These are phyloP conservation scores for Apiosordaria backusii DNA, from an alignment of 495 filamentous ascomycete species.

Conservation along the genomic window DNA sequence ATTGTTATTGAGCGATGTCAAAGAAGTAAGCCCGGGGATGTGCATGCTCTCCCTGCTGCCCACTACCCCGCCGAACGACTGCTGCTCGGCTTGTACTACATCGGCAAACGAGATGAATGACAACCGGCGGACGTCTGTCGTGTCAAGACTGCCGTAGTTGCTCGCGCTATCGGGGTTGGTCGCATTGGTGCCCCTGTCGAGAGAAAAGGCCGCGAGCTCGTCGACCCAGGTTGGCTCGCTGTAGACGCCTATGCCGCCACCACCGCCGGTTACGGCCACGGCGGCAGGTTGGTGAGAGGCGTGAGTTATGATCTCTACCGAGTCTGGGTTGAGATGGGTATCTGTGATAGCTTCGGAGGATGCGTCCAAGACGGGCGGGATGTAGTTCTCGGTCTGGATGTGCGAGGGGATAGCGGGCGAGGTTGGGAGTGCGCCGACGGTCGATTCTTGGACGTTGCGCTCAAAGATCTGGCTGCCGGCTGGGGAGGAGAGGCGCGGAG, in stretches of 20 bases:
- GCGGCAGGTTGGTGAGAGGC: slow-evolving; percentile 74
- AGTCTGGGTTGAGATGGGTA: slow-evolving; percentile 67
- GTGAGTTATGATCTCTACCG: slow-evolving; percentile 86
- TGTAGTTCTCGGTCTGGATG: slow-evolving; percentile 87
- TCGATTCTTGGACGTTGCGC: slow-evolving; percentile 81
- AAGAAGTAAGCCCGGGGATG: slow-evolving; percentile 52
- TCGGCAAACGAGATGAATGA: slow-evolving; percentile 95
- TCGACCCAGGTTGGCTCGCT: slow-evolving; percentile 48
- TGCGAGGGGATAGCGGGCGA: slow-evolving; percentile 80
- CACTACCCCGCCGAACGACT: slow-evolving; percentile 18
- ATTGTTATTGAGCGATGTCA: slow-evolving; percentile 31
- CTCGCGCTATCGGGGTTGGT: slow-evolving; percentile 53
- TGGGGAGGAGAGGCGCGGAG: slow-evolving; percentile 60
- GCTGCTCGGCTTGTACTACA: slow-evolving; percentile 86
- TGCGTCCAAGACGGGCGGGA: slow-evolving; percentile 85
- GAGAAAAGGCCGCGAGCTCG: slow-evolving; percentile 52
- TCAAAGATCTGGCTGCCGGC: slow-evolving; percentile 87
- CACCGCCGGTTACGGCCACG: slow-evolving; percentile 53
- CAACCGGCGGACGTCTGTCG: slow-evolving; percentile 71
- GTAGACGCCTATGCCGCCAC: slow-evolving; percentile 30
- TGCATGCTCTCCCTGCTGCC: slow-evolving; percentile 54
- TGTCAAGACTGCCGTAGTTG: slow-evolving; percentile 70
- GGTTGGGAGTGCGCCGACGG: slow-evolving; percentile 54
- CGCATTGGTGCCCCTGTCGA: slow-evolving; percentile 24
- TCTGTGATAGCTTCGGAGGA: slow-evolving; percentile 87